Conservation (phyloP, 2,329 filamentous ascomycete genomes). For the Aspergillus arachidicola region DNA sequence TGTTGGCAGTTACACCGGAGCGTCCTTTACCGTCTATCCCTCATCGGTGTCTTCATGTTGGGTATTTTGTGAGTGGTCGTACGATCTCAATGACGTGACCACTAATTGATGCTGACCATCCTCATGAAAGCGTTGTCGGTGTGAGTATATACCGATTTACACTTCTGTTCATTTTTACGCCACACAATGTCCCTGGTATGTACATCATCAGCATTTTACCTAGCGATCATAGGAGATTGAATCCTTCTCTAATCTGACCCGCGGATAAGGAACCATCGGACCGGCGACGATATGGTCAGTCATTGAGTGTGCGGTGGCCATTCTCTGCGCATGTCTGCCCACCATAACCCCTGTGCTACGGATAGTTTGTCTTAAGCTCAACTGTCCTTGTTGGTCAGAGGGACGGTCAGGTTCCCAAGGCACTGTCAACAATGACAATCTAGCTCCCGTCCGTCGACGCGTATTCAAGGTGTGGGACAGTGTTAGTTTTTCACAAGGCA, state of each 20-base stretch:
- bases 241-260: not conserved
- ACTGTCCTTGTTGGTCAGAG: not conserved
- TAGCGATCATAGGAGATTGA: rapidly evolving
- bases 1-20: not conserved
- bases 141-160: not conserved
- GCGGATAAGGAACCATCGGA: not conserved
- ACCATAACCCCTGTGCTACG: not conserved
- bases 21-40: not conserved
- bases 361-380: not conserved
- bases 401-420: not conserved
- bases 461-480: not conserved
- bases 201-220: not conserved
- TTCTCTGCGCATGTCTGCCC: not conserved
- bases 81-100: not conserved
- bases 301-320: not conserved
- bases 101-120: not conserved
- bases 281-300: not conserved
- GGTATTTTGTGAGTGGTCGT: not conserved
- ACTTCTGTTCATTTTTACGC: not conserved
- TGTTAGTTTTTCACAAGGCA: not conserved
- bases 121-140: not conserved
- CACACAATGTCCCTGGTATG: not conserved
- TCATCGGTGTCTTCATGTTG: not conserved
- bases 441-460: not conserved
- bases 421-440: not conserved